These are phyloP conservation scores for Yarrowia keelungensis DNA, from an alignment of 805 yeast genomes.

Conservation along the genomic window DNA sequence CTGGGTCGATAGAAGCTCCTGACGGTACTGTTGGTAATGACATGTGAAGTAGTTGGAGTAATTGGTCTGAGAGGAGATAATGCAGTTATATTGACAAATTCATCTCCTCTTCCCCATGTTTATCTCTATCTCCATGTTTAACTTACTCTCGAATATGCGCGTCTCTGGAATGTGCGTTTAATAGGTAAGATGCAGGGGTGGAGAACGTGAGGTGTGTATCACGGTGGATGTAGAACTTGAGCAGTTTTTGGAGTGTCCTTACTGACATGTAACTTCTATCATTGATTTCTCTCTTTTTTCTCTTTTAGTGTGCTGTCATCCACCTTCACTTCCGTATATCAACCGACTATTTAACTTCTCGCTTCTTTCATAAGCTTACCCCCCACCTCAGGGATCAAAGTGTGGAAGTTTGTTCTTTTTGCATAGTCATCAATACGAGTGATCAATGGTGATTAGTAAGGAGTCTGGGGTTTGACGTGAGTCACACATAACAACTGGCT, in stretches of 20 bases:
- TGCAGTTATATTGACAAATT: not conserved
- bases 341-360: not conserved
- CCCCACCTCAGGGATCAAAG: not conserved
- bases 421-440: too few species aligned
- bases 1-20: not conserved
- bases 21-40: not conserved
- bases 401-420: too few species aligned
- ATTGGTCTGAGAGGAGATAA: too few species aligned
- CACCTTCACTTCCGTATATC: not conserved
- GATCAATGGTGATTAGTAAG: too few species aligned
- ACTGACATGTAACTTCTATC: too few species aligned
- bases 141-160: not conserved
- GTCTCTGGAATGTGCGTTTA: conserved; percentile 16
- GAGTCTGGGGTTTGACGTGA: too few species aligned
- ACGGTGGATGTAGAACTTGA: too few species aligned
- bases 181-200: conserved; percentile 1
- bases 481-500: too few species aligned
- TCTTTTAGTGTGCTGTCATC: too few species aligned
- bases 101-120: not conserved
- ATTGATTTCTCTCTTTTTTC: too few species aligned
- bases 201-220: too few species aligned
- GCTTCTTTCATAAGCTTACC: not conserved
- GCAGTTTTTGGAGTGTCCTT: too few species aligned
- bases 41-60: not conserved
- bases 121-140: conserved; percentile 16